phyloP scores from a whole-genome alignment of 2,329 filamentous ascomycete genomes.

The Verticillium longisporum region DNA sequence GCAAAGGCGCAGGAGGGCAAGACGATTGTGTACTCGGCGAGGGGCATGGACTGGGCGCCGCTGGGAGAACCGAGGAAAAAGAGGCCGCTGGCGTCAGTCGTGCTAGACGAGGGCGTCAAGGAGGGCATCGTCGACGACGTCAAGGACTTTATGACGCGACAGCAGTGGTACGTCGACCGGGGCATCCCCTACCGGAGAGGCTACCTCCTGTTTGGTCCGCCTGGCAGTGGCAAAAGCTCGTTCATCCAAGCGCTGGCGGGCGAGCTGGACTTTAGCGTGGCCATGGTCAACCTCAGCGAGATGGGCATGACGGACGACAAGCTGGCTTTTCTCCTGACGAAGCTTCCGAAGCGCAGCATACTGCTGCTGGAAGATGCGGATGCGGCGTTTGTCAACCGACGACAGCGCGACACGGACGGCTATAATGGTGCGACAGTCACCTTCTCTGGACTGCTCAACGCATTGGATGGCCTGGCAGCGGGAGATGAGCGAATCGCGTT shows the following conservation, averaged over 20 bases:
- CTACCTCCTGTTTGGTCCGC: conserved; percentile 83
- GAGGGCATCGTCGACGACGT: conserved; percentile 76
- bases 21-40: conserved; percentile 82
- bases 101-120: conserved; percentile 77
- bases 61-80: conserved; percentile 83
- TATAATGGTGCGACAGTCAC: conserved; percentile 86
- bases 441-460: conserved; percentile 84
- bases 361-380: conserved; percentile 86
- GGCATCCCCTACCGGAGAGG: conserved; percentile 88
- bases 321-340: conserved; percentile 77
- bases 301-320: conserved; percentile 85
- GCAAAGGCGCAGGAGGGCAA: conserved; percentile 80
- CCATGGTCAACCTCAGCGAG: conserved; percentile 86
- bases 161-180: conserved; percentile 88
- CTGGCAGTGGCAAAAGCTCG: conserved; percentile 87
- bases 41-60: conserved; percentile 76
- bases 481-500: conserved; percentile 93
- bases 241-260: conserved; percentile 95
- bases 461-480: conserved; percentile 85
- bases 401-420: conserved; percentile 70
- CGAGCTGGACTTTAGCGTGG: conserved; percentile 87
- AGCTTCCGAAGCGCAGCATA: conserved; percentile 75
- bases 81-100: conserved; percentile 78
- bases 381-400: conserved; percentile 79
- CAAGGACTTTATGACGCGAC: conserved; percentile 69